Evolutionary conservation across 1,284 basidiomycete genomes (phyloP).

Genomic region (Farysia itapuensis): DNA sequence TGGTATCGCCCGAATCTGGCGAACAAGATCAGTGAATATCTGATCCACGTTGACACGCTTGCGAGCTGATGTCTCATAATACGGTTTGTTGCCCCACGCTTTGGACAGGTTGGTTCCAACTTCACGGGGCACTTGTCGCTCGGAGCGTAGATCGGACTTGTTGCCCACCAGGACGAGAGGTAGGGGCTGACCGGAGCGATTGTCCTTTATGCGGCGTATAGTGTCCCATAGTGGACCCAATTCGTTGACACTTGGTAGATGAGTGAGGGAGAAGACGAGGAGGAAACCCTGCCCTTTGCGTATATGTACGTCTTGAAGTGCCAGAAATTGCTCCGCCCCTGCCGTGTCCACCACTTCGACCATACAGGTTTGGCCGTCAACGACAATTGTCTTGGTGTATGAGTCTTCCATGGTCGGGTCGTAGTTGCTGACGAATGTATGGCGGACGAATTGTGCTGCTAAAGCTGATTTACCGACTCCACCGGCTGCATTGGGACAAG

Average conservation of each 20-base stretch:
- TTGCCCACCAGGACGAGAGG: slow-evolving; percentile 53
- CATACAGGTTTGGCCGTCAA: slow-evolving; percentile 48
- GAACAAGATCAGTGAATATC: slow-evolving; percentile 47
- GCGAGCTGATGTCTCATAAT: slow-evolving; percentile 50
- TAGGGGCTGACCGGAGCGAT: too few species aligned
- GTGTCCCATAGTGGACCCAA: slow-evolving; percentile 48
- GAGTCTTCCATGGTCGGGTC: slow-evolving; percentile 57
- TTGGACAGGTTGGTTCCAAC: slow-evolving; percentile 49
- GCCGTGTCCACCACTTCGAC: slow-evolving; percentile 55
- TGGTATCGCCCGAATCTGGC: slow-evolving; percentile 52
- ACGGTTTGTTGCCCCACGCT: slow-evolving; percentile 54
- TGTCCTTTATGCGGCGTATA: slow-evolving; percentile 48
- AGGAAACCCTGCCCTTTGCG: slow-evolving; percentile 50
- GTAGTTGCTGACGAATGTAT: slow-evolving; percentile 52
- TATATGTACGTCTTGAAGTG: slow-evolving; percentile 55
- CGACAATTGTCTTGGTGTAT: slow-evolving; percentile 46
- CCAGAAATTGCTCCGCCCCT: slow-evolving; percentile 54
- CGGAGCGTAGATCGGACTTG: slow-evolving; percentile 46
- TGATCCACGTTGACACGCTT: slow-evolving; percentile 53
- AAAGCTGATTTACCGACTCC: slow-evolving; percentile 55
- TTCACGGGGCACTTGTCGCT: slow-evolving; percentile 51
- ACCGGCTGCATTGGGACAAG: slow-evolving; percentile 24
- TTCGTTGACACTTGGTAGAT: slow-evolving; percentile 51
- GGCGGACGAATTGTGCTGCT: slow-evolving; percentile 51
- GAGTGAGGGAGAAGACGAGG: slow-evolving; percentile 52